Conservation (phyloP, 2,329 filamentous ascomycete genomes). For the Colletotrichum nymphaeae region DNA sequence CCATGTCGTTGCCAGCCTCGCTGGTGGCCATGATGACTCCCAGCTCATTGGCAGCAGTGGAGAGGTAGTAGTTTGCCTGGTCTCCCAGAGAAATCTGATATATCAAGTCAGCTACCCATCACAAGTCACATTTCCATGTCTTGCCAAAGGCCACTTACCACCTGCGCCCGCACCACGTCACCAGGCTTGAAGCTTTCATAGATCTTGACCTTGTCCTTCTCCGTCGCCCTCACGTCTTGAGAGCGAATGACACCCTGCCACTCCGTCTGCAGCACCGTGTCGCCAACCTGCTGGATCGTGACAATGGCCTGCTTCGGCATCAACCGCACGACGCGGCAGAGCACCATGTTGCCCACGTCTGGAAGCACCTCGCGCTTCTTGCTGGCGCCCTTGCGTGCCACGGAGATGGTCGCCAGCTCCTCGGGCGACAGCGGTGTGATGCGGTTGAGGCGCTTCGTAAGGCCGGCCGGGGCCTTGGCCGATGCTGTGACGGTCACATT, state of each 20-base stretch:
- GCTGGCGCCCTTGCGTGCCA: constrained; percentile 53
- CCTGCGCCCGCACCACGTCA: constrained; percentile 87
- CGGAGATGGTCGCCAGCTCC: constrained; percentile 65
- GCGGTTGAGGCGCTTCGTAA: constrained; percentile 69
- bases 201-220: constrained; percentile 94
- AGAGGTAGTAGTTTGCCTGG: constrained; percentile 95
- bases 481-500: constrained; percentile 68
- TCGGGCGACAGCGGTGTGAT: constrained; percentile 59
- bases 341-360: constrained; percentile 81
- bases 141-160: constrained; percentile 65
- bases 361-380: constrained; percentile 80
- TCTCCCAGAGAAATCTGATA: constrained; percentile 86
- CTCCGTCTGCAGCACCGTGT: constrained; percentile 78
- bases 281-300: constrained; percentile 85
- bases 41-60: constrained; percentile 89
- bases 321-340: constrained; percentile 88
- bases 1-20: constrained; percentile 90
- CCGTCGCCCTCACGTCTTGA: constrained; percentile 93
- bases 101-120: constrained; percentile 24
- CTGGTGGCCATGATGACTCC: constrained; percentile 95
- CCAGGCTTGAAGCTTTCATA: constrained; percentile 92
- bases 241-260: constrained; percentile 88
- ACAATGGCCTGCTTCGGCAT: constrained; percentile 87
- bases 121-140: background rate
- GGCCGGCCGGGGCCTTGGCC: constrained; percentile 58